A percentile compares a stretch with the other conserved stretches of the same genome.
phyloP scores from a whole-genome alignment of 495 filamentous ascomycete genomes.

The Neurospora sp. region DNA sequence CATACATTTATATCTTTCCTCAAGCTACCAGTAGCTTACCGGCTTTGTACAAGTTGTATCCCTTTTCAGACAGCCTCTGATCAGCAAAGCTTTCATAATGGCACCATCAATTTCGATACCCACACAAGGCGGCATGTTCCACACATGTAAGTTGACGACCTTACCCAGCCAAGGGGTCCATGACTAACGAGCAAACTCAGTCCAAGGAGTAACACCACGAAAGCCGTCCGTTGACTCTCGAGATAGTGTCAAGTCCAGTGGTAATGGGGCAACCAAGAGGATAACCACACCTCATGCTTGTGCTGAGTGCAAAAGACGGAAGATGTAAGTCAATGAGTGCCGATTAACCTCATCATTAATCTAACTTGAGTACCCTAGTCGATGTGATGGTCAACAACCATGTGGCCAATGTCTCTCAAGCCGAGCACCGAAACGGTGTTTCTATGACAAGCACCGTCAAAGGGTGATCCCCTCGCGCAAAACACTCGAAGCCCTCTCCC shows the following conservation, averaged over 20 bases:
- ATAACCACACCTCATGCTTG: constrained; percentile 50
- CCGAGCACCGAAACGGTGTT: constrained; percentile 46
- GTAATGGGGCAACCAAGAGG: constrained; percentile 31
- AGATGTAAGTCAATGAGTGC: constrained; percentile 33
- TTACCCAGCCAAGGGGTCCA: background rate
- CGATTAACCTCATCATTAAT: background rate
- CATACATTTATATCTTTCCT: constrained; percentile 4
- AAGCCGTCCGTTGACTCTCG: constrained; percentile 37
- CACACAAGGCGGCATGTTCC: constrained; percentile 43
- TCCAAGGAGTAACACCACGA: constrained; percentile 39
- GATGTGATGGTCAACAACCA: constrained; percentile 49
- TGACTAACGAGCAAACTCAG: constrained; percentile 7
- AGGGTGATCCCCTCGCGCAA: constrained; percentile 49
- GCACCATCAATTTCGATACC: constrained; percentile 38
- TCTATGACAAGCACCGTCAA: constrained; percentile 51
- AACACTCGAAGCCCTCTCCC: constrained; percentile 47
- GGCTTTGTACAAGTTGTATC: background rate
- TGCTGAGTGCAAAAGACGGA: constrained; percentile 49
- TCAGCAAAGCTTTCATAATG: constrained; percentile 22
- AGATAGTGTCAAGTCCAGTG: constrained; percentile 33
- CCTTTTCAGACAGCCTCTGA: background rate
- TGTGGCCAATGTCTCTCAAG: constrained; percentile 49
- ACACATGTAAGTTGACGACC: constrained; percentile 30
- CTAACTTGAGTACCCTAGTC: constrained; percentile 25
- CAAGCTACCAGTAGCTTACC: background rate